These are phyloP conservation scores for Rhodosporidiobolus sp. DNA, from an alignment of 768 basidiomycete species.

Conservation along the genomic window DNA sequence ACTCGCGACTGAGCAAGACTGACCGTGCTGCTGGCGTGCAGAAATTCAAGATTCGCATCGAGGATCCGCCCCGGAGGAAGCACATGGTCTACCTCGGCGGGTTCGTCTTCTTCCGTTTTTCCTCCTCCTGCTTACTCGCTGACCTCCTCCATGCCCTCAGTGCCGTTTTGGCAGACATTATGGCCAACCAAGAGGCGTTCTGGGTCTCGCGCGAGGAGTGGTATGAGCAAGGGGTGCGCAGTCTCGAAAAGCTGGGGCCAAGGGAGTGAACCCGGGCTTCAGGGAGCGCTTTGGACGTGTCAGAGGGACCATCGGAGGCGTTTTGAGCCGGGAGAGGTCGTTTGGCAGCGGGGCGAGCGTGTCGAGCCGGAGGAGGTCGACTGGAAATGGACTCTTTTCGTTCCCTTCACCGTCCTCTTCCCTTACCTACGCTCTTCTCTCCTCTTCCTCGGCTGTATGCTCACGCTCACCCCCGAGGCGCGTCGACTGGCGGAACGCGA, in stretches of 20 bases:
- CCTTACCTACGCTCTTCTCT: no score
- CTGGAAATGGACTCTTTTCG: no score
- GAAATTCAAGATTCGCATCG: slow-evolving; percentile 99
- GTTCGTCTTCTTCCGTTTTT: slow-evolving; percentile 58
- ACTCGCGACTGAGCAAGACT: neutral
- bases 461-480: no score
- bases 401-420: no score
- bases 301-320: no score
- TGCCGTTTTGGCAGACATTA: slow-evolving; percentile 77
- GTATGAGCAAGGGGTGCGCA: slow-evolving; percentile 78
- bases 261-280: neutral
- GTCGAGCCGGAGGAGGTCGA: no score
- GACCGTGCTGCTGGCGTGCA: slow-evolving; percentile 48
- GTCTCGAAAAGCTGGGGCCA: slow-evolving; percentile 76
- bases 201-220: slow-evolving; percentile 94
- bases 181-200: slow-evolving; percentile 91
- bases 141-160: neutral
- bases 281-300: no score
- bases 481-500: no score
- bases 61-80: slow-evolving; percentile 95
- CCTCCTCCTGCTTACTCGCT: neutral
- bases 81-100: slow-evolving; percentile 99
- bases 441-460: no score
- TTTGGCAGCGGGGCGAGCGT: no score
- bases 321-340: no score